These are phyloP conservation scores for Paecilomyces sp. DNA, from an alignment of 2,329 filamentous ascomycete species.

Conservation along the genomic window DNA sequence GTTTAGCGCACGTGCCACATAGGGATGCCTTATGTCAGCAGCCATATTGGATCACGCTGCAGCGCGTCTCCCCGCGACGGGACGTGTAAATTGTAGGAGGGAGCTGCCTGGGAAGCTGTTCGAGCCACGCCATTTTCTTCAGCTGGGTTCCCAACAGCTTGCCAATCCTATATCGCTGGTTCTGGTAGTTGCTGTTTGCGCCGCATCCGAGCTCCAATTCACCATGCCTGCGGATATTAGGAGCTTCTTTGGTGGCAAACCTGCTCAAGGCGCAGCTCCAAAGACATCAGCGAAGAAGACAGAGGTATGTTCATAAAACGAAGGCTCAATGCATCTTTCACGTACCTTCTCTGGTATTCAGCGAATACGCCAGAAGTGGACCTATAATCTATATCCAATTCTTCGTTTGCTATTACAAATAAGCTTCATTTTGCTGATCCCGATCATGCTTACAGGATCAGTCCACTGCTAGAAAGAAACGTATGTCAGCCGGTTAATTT, in stretches of 20 bases:
- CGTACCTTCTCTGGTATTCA: no score
- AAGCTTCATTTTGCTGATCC: background rate
- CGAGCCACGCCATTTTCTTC: background rate
- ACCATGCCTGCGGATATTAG: constrained; percentile 79
- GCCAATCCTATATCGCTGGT: constrained; percentile 1
- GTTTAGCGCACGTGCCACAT: constrained; percentile 16
- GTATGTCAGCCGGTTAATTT: constrained; percentile 17
- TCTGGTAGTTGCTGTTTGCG: background rate
- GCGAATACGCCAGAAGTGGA: no score
- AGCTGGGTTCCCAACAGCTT: constrained; percentile 2
- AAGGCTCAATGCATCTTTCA: no score
- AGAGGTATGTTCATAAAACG: constrained; percentile 12
- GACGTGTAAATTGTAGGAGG: constrained; percentile 1
- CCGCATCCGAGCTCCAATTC: background rate
- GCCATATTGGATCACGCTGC: constrained; percentile 12
- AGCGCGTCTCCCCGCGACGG: constrained; percentile 6
- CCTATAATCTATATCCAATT: background rate
- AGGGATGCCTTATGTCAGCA: constrained; percentile 16
- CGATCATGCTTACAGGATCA: constrained; percentile 14
- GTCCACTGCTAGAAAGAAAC: constrained; percentile 24
- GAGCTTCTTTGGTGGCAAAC: constrained; percentile 80
- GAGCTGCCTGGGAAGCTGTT: background rate
- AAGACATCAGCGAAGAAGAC: constrained; percentile 40
- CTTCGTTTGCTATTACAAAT: background rate
- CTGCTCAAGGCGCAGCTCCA: constrained; percentile 45